Conservation (phyloP, 225 moss, liverwort and hornwort species). For the Asterella californica region DNA sequence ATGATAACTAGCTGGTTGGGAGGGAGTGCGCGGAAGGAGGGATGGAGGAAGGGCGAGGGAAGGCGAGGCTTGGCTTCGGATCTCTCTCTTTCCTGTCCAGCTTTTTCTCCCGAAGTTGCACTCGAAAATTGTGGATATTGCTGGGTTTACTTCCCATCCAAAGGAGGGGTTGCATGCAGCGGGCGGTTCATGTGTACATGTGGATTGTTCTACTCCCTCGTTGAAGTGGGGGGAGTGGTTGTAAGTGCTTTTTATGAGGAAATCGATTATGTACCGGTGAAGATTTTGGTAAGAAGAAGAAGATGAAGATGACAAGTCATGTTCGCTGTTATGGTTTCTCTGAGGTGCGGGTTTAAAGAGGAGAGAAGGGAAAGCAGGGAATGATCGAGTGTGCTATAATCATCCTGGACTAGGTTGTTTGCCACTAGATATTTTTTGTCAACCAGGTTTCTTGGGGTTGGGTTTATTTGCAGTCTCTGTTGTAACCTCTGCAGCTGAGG, state of each 20-base stretch:
- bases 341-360: conserved; percentile 12
- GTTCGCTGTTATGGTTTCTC: conserved; percentile 10
- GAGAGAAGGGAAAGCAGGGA: conserved; percentile 15
- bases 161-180: conserved; percentile 25
- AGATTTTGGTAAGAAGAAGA: conserved; percentile 17
- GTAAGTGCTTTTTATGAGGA: conserved; percentile 21
- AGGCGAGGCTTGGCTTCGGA: background rate
- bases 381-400: conserved; percentile 15
- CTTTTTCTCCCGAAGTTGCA: conserved; percentile 2
- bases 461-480: conserved; percentile 21
- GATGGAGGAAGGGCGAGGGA: background rate
- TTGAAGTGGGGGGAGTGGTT: conserved; percentile 25
- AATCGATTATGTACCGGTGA: conserved; percentile 18
- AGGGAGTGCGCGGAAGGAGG: conserved; percentile 7
- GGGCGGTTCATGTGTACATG: conserved; percentile 25
- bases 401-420: conserved; percentile 24
- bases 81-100: background rate
- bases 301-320: background rate
- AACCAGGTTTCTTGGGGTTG: conserved; percentile 15
- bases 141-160: conserved; percentile 10
- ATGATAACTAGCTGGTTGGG: conserved; percentile 15
- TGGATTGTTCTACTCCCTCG: conserved; percentile 26
- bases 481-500: conserved; percentile 24
- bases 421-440: conserved; percentile 27
- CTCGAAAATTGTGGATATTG: conserved; percentile 17